Evolutionary conservation across 1,284 basidiomycete species (phyloP).

Genomic region (Leccinum solheimii): DNA sequence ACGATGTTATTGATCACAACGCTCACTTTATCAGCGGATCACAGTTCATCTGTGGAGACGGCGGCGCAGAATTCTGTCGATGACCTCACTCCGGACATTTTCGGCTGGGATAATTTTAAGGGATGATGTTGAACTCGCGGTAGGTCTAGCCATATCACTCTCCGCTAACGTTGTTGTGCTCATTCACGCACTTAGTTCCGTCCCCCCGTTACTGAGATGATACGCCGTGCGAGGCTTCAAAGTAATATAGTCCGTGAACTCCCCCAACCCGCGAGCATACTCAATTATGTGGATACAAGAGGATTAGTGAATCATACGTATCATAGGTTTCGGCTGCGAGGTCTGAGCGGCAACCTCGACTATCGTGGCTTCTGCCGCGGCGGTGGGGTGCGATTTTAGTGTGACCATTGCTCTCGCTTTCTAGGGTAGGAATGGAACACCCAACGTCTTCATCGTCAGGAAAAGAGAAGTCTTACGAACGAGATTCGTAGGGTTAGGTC

Average conservation of each 20-base stretch:
- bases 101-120: slow-evolving; percentile 99
- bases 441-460: slow-evolving; percentile 37
- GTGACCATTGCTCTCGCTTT: slow-evolving; percentile 50
- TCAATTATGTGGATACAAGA: slow-evolving; percentile 36
- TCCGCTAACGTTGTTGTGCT: slow-evolving; percentile 22
- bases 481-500: slow-evolving; percentile 34
- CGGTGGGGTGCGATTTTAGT: slow-evolving; percentile 39
- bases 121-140: slow-evolving; percentile 98
- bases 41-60: slow-evolving; percentile 44
- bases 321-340: slow-evolving; percentile 26
- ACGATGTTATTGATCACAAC: no score
- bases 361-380: slow-evolving; percentile 33
- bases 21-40: no score
- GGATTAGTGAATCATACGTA: slow-evolving; percentile 29
- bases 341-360: slow-evolving; percentile 20
- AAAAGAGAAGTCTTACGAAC: slow-evolving; percentile 37
- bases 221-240: slow-evolving; percentile 31
- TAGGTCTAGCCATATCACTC: slow-evolving; percentile 39
- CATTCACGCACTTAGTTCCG: slow-evolving; percentile 62
- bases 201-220: slow-evolving; percentile 42
- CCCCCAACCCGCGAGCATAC: slow-evolving; percentile 31
- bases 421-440: slow-evolving; percentile 44
- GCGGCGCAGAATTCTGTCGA: slow-evolving; percentile 97
- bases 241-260: slow-evolving; percentile 24
- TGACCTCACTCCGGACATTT: slow-evolving; percentile 86